Conservation (phyloP, 129 eudicot species). For the Tagetes patula region DNA sequence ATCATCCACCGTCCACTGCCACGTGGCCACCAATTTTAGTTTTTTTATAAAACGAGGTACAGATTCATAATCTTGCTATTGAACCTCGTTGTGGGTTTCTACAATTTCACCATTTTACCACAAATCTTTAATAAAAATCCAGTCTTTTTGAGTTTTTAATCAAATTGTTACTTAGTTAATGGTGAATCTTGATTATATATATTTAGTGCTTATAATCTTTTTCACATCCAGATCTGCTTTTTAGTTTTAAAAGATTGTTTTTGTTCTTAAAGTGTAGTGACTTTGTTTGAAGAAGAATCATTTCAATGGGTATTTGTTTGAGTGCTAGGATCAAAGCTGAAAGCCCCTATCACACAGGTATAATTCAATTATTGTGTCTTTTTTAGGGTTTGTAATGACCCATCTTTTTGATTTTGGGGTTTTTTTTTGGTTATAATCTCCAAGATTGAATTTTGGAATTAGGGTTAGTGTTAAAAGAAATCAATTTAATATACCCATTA, state of each 20-base stretch:
- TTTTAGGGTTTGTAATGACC: constrained; percentile 3
- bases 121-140: background rate
- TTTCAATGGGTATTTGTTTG: constrained; percentile 75
- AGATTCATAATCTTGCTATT: background rate
- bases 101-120: constrained; percentile 20
- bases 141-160: background rate
- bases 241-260: background rate
- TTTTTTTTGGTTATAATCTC: background rate
- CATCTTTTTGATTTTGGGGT: background rate
- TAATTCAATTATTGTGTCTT: background rate
- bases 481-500: constrained; percentile 21
- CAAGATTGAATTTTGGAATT: constrained; percentile 7
- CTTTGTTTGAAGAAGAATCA: constrained; percentile 10
- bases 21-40: too few relatives aligned
- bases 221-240: constrained; percentile 52
- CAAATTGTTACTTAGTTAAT: constrained; percentile 15
- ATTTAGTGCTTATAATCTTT: background rate
- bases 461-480: background rate
- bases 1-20: constrained; percentile 14
- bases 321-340: constrained; percentile 89
- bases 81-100: constrained; percentile 24
- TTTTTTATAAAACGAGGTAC: background rate
- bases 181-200: constrained; percentile 20
- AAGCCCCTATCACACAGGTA: constrained; percentile 77
- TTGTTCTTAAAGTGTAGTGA: background rate